These are phyloP conservation scores for Shiraia sp. DNA, from an alignment of 2,329 filamentous ascomycete genomes.

Conservation along the genomic window DNA sequence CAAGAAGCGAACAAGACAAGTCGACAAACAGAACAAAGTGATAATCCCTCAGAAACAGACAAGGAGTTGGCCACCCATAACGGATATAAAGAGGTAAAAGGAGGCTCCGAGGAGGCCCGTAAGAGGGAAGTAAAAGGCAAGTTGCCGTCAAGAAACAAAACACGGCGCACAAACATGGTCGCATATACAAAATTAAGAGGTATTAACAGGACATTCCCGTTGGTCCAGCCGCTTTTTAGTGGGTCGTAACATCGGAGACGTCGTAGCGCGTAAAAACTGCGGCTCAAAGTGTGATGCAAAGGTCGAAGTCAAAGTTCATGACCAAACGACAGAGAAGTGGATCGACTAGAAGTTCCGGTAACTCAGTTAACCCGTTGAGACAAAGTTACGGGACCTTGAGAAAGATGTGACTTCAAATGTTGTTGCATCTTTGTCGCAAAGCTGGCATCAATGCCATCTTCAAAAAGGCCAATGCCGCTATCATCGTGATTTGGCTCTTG, in stretches of 20 bases:
- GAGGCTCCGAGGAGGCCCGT: not conserved
- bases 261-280: constrained; percentile 12
- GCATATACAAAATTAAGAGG: constrained; percentile 29
- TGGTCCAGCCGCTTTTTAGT: constrained; percentile 29
- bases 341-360: constrained; percentile 6
- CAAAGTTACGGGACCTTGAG: constrained; percentile 17
- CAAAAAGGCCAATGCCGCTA: constrained; percentile 40
- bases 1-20: constrained; percentile 8
- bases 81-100: not conserved
- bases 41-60: not conserved
- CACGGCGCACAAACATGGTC: not conserved
- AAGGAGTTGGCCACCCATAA: constrained; percentile 2
- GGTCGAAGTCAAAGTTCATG: not conserved
- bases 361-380: constrained; percentile 23
- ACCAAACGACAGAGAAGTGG: not conserved
- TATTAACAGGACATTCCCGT: constrained; percentile 30
- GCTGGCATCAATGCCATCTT: constrained; percentile 42
- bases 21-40: too few species aligned
- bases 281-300: too few species aligned
- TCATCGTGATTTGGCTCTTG: constrained; percentile 40
- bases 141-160: constrained; percentile 1
- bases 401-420: constrained; percentile 25
- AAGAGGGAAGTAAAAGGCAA: constrained; percentile 1
- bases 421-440: constrained; percentile 30
- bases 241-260: constrained; percentile 40